Evolutionary conservation across 2,329 filamentous ascomycete species (phyloP).

Genomic region (Emydomyces testavorans): DNA sequence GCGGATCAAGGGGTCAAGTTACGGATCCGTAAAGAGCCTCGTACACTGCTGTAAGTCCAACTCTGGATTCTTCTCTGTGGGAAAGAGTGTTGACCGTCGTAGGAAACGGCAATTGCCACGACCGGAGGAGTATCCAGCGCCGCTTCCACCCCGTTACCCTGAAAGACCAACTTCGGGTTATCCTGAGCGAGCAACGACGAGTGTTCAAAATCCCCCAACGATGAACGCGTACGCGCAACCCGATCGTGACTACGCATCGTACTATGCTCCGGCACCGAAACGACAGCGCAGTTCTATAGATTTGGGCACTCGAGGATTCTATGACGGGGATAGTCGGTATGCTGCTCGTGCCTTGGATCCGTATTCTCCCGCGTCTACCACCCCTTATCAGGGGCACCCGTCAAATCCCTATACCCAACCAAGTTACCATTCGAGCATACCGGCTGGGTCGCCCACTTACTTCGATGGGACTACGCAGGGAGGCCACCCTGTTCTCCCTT

Average conservation of each 20-base stretch:
- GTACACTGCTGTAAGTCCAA: conserved; percentile 38
- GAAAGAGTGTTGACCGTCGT: conserved; percentile 15
- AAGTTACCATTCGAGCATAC: background rate
- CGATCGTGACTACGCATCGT: conserved; percentile 5
- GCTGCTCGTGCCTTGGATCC: background rate
- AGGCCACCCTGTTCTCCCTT: background rate
- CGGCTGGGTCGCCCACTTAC: background rate
- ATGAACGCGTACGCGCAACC: background rate
- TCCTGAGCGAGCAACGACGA: background rate
- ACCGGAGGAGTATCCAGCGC: conserved; percentile 29
- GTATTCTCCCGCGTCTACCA: background rate
- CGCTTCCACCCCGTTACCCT: conserved; percentile 4
- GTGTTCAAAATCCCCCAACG: background rate
- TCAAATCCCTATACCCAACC: background rate
- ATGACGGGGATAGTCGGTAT: conserved; percentile 4
- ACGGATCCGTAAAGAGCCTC: conserved; percentile 69
- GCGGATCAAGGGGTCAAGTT: conserved; percentile 78
- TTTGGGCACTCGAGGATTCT: background rate
- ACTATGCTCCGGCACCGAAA: conserved; percentile 4
- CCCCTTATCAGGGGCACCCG: background rate
- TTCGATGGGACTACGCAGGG: background rate
- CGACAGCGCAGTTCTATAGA: conserved; percentile 2
- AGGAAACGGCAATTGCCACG: conserved; percentile 33
- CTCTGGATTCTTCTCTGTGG: background rate
- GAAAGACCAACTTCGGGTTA: conserved; percentile 4